Conservation (phyloP, 768 basidiomycete genomes). For the Dioszegia crocea region DNA sequence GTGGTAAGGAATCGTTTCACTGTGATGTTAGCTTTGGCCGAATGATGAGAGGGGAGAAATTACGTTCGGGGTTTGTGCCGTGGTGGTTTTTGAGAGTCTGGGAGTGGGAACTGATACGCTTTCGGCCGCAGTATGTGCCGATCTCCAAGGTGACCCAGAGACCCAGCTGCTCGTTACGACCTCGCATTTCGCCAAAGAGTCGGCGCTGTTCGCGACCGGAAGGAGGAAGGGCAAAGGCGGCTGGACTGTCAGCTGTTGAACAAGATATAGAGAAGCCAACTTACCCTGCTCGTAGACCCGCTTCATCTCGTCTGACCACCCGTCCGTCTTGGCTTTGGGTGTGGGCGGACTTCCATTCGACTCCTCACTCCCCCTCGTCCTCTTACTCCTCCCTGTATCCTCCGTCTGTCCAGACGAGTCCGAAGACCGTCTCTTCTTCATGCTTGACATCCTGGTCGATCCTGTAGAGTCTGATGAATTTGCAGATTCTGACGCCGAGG, state of each 20-base stretch:
- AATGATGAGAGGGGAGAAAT: neutral
- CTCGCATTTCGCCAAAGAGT: constrained; percentile 46
- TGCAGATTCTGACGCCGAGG: constrained; percentile 1
- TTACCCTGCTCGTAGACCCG: constrained; percentile 7
- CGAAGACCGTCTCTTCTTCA: constrained; percentile 4
- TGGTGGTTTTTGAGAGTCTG: constrained; percentile 48
- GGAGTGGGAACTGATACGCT: constrained; percentile 50
- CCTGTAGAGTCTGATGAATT: constrained; percentile 3
- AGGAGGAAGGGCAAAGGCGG: constrained; percentile 19
- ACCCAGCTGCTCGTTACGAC: constrained; percentile 50
- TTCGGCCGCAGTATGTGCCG: constrained; percentile 39
- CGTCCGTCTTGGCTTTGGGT: constrained; percentile 6
- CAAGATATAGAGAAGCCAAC: neutral
- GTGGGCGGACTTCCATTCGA: constrained; percentile 5
- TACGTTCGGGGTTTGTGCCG: constrained; percentile 15
- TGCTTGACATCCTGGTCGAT: constrained; percentile 2
- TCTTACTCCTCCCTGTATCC: constrained; percentile 3
- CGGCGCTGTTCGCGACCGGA: constrained; percentile 45
- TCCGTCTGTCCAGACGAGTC: constrained; percentile 7
- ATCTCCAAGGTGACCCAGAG: constrained; percentile 43
- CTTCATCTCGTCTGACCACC: constrained; percentile 6
- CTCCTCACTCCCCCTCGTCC: constrained; percentile 3
- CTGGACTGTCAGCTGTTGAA: neutral
- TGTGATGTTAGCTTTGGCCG: neutral
- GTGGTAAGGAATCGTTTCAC: constrained; percentile 2